Evolutionary conservation across 805 yeast genomes (phyloP).

Genomic region (Saturnispora zaruensis): DNA sequence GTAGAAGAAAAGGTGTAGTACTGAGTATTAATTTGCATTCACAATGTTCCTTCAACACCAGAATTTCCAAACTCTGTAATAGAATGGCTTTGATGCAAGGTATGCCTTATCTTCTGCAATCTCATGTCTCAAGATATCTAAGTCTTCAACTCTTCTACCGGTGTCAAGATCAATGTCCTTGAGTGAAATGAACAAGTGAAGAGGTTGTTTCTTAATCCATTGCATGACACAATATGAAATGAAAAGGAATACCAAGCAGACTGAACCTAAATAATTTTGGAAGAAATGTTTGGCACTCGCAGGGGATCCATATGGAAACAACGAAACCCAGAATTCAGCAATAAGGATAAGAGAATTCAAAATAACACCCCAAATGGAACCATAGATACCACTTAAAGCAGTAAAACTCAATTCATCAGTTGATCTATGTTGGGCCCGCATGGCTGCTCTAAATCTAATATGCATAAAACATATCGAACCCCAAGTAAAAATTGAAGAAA

Average conservation of each 20-base stretch:
- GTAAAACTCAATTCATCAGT: constrained; percentile 54
- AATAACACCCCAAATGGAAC: constrained; percentile 50
- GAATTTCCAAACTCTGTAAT: constrained; percentile 42
- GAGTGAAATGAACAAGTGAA: constrained; percentile 36
- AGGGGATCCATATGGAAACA: constrained; percentile 48
- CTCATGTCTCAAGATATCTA: constrained; percentile 48
- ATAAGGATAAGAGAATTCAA: constrained; percentile 49
- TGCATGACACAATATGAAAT: constrained; percentile 25
- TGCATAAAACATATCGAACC: constrained; percentile 55
- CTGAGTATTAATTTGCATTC: background rate
- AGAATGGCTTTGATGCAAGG: constrained; percentile 38
- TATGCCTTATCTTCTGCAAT: constrained; percentile 47
- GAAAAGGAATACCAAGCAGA: constrained; percentile 45
- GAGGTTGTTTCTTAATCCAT: constrained; percentile 26
- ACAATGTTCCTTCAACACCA: constrained; percentile 37
- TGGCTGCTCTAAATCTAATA: constrained; percentile 55
- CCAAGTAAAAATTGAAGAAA: constrained; percentile 70
- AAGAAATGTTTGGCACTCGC: constrained; percentile 51
- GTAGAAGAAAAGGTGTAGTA: background rate
- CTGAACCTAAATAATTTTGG: constrained; percentile 49
- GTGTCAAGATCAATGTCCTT: constrained; percentile 46
- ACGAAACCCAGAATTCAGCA: constrained; percentile 71
- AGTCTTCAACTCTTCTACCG: constrained; percentile 53
- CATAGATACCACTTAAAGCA: constrained; percentile 55
- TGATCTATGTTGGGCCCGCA: constrained; percentile 51